These are phyloP conservation scores for Graphilbum ipis-grandicollis DNA, from an alignment of 2,329 filamentous ascomycete species.

Conservation along the genomic window DNA sequence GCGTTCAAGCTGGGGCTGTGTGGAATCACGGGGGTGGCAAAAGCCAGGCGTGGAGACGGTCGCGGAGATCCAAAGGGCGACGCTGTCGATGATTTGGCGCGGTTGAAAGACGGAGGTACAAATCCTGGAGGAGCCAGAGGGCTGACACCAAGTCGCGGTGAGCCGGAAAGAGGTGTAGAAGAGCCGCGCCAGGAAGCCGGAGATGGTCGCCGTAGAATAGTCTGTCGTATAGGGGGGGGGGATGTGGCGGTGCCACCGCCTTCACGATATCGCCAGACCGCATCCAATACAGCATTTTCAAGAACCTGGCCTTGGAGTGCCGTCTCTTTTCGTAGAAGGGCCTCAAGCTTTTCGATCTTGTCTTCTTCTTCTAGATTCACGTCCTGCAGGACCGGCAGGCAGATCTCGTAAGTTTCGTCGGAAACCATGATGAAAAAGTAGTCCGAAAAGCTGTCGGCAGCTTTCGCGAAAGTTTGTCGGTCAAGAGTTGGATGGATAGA, in stretches of 20 bases:
- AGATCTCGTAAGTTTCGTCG: slow-evolving; percentile 83
- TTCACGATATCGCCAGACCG: slow-evolving; percentile 71
- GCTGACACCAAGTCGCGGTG: slow-evolving; percentile 64
- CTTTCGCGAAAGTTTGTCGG: not conserved
- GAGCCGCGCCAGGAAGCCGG: slow-evolving; percentile 85
- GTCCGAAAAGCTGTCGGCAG: not conserved
- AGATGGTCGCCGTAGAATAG: slow-evolving; percentile 75
- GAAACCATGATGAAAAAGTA: slow-evolving; percentile 53
- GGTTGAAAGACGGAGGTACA: slow-evolving; percentile 57
- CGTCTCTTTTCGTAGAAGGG: slow-evolving; percentile 65
- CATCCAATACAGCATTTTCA: slow-evolving; percentile 81
- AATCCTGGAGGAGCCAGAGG: slow-evolving; percentile 76
- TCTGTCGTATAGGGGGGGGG: slow-evolving; percentile 73
- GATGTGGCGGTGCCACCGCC: slow-evolving; percentile 48
- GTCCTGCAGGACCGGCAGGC: slow-evolving; percentile 75
- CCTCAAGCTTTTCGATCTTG: slow-evolving; percentile 81
- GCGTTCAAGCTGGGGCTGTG: slow-evolving; percentile 89
- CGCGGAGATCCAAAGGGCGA: slow-evolving; percentile 91
- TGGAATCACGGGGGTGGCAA: slow-evolving; percentile 75
- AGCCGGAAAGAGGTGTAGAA: slow-evolving; percentile 65
- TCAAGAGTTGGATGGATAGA: not conserved
- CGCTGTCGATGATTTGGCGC: slow-evolving; percentile 50
- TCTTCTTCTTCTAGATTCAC: slow-evolving; percentile 77
- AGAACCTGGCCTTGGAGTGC: slow-evolving; percentile 57
- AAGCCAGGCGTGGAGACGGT: slow-evolving; percentile 77